phyloP scores from a whole-genome alignment of 2,329 filamentous ascomycete species.

The Teratosphaeria epicoccoides region DNA sequence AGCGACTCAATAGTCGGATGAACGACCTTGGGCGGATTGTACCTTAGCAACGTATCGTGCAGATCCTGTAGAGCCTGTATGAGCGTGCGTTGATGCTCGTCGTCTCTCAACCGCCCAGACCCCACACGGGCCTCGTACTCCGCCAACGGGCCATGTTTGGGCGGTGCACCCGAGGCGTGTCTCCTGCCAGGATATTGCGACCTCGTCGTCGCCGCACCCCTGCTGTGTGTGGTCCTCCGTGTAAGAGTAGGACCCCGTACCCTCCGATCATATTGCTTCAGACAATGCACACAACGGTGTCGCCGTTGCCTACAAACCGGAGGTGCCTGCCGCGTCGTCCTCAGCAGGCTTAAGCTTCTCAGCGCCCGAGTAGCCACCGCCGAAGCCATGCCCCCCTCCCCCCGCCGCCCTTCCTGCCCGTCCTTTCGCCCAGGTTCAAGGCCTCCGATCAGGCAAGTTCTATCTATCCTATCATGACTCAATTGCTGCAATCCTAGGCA shows the following conservation, averaged over 20 bases:
- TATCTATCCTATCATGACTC: neutral
- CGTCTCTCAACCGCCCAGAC: slow-evolving; percentile 64
- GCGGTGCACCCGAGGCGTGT: neutral
- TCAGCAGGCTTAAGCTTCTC: slow-evolving; percentile 15
- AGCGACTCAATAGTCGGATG: slow-evolving; percentile 67
- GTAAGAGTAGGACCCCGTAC: neutral
- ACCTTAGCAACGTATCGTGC: slow-evolving; percentile 67
- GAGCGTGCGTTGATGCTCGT: slow-evolving; percentile 83
- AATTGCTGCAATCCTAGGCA: neutral
- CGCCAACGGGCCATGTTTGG: slow-evolving; percentile 55
- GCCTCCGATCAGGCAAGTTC: too few relatives aligned
- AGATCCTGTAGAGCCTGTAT: slow-evolving; percentile 83
- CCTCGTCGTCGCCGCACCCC: neutral
- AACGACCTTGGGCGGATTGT: slow-evolving; percentile 61
- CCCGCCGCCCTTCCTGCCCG: neutral
- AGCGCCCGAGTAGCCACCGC: slow-evolving; percentile 14
- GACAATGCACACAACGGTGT: slow-evolving; percentile 16
- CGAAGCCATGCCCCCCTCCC: slow-evolving; percentile 13
- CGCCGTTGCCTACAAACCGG: slow-evolving; percentile 11
- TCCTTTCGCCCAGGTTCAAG: too few relatives aligned
- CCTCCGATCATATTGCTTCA: slow-evolving; percentile 6
- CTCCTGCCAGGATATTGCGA: neutral
- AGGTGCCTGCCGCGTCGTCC: slow-evolving; percentile 3
- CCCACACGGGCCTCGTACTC: slow-evolving; percentile 82
- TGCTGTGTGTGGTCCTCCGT: neutral